phyloP scores from a whole-genome alignment of 495 filamentous ascomycete species.

The Hypoxylon rickii region DNA sequence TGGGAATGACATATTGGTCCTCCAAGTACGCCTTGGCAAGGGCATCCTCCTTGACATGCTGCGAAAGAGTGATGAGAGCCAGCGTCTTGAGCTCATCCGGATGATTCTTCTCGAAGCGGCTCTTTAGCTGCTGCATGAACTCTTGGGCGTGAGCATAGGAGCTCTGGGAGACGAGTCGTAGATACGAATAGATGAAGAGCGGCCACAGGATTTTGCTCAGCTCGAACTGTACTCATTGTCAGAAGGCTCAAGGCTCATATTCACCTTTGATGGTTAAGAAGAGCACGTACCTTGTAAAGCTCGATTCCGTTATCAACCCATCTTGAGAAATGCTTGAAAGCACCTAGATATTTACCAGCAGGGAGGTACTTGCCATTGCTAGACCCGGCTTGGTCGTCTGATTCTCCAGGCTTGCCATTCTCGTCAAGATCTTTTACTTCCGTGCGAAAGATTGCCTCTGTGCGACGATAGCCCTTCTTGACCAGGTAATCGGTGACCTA shows the following conservation, averaged over 20 bases:
- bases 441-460: conserved; percentile 88
- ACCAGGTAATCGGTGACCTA: conserved; percentile 95
- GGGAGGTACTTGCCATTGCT: conserved; percentile 32
- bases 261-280: neutral
- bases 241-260: conserved; percentile 33
- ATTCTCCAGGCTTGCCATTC: conserved; percentile 31
- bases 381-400: conserved; percentile 16
- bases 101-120: conserved; percentile 74
- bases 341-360: conserved; percentile 67
- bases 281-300: conserved; percentile 78
- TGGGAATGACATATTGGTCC: conserved; percentile 84
- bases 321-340: conserved; percentile 70
- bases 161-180: conserved; percentile 77
- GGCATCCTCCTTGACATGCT: conserved; percentile 73
- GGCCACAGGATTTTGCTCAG: conserved; percentile 86
- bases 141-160: conserved; percentile 69
- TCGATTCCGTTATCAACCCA: conserved; percentile 92
- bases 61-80: conserved; percentile 68
- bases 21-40: conserved; percentile 75
- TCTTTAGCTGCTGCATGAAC: conserved; percentile 69
- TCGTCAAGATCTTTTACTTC: conserved; percentile 67
- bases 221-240: conserved; percentile 68
- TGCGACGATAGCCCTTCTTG: conserved; percentile 93
- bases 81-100: conserved; percentile 74
- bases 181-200: conserved; percentile 88